Percentiles rank a stretch among this genome's conserved stretches.
These are phyloP conservation scores for Anthracocystis walkeri DNA, from an alignment of 1,284 basidiomycete genomes.

Conservation along the genomic window DNA sequence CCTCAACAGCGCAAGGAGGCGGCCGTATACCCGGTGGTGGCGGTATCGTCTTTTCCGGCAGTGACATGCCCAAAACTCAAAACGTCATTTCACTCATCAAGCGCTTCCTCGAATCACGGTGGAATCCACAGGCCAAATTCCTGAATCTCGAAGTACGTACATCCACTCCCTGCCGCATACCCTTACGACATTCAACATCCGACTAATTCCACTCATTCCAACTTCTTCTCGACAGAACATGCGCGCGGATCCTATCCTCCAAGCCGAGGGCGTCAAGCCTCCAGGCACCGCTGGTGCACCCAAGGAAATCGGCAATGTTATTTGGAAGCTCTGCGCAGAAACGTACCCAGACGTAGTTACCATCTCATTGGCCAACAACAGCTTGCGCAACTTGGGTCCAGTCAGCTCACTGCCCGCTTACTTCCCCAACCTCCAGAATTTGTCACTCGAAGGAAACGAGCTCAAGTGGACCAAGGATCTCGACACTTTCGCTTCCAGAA, in stretches of 20 bases:
- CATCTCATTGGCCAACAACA: constrained; percentile 58
- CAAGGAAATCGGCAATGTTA: constrained; percentile 78
- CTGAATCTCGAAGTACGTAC: constrained; percentile 76
- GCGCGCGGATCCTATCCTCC: constrained; percentile 79
- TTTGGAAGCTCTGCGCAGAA: constrained; percentile 84
- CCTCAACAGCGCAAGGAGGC: constrained; percentile 47
- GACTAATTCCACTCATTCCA: not conserved
- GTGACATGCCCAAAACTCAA: constrained; percentile 48
- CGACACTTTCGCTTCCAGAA: constrained; percentile 42
- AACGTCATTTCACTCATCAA: constrained; percentile 54
- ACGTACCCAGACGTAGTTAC: constrained; percentile 77
- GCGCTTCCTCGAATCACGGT: constrained; percentile 58
- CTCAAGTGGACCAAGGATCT: constrained; percentile 68
- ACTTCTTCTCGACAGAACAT: constrained; percentile 71
- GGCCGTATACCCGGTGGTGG: constrained; percentile 53
- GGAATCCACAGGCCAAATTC: constrained; percentile 72
- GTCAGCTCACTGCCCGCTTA: constrained; percentile 53
- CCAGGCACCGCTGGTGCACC: constrained; percentile 77
- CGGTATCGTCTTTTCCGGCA: constrained; percentile 39
- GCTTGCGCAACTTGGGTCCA: constrained; percentile 49
- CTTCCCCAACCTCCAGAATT: constrained; percentile 75
- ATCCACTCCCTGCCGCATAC: not conserved
- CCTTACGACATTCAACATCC: not conserved
- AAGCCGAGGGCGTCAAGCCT: constrained; percentile 76
- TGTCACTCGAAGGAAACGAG: constrained; percentile 77